Evolutionary conservation across 306 rosid genomes (phyloP).

Genomic region (Prunus davidiana): DNA sequence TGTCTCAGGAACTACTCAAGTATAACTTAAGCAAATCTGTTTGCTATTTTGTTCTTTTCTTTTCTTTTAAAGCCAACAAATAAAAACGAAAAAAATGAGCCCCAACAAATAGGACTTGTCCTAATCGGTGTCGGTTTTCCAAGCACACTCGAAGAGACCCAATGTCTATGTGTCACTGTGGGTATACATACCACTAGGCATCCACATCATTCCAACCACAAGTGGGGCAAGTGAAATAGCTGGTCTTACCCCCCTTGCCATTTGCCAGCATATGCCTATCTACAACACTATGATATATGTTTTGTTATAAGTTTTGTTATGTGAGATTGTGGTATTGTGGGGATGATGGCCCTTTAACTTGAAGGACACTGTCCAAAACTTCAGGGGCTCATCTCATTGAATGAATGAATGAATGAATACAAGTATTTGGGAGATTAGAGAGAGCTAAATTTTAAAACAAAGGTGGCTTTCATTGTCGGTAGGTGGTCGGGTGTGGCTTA

Average conservation of each 20-base stretch:
- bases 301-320: not conserved
- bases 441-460: not conserved
- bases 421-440: not conserved
- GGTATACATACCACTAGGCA: constrained; percentile 23
- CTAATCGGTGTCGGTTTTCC: constrained; percentile 50
- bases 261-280: constrained; percentile 27
- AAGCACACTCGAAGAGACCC: constrained; percentile 17
- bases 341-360: not conserved
- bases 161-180: not conserved
- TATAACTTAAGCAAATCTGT: not conserved
- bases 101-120: constrained; percentile 47
- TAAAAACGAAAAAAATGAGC: constrained; percentile 5
- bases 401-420: too few species aligned
- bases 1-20: constrained; percentile 30
- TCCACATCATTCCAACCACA: constrained; percentile 43
- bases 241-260: constrained; percentile 39
- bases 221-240: constrained; percentile 52
- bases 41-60: too few species aligned
- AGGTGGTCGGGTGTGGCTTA: constrained; percentile 37
- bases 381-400: not conserved
- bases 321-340: not conserved
- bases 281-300: not conserved
- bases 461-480: constrained; percentile 54
- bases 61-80: not conserved
- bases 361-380: constrained; percentile 3